Conservation (phyloP, 2,329 filamentous ascomycete genomes). For the Dothideomycetes sp. region DNA sequence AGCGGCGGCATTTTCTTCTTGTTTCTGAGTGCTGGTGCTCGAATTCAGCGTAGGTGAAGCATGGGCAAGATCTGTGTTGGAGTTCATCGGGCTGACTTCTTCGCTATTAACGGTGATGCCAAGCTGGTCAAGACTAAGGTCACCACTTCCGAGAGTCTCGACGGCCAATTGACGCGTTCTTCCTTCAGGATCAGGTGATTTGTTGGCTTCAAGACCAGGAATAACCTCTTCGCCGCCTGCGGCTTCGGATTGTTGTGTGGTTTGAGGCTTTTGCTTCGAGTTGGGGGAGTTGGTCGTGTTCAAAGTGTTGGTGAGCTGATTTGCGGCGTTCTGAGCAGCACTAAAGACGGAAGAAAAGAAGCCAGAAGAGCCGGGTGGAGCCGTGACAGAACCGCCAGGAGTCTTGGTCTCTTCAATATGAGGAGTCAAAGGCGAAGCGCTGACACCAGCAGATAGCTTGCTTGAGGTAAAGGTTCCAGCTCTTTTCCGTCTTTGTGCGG, state of each 20-base stretch:
- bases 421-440: slow-evolving; percentile 61
- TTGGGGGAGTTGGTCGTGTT: slow-evolving; percentile 50
- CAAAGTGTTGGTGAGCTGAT: slow-evolving; percentile 63
- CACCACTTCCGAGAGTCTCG: slow-evolving; percentile 79
- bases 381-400: slow-evolving; percentile 44
- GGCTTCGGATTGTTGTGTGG: slow-evolving; percentile 21
- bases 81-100: slow-evolving; percentile 47
- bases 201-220: slow-evolving; percentile 19
- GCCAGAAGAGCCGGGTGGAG: slow-evolving; percentile 42
- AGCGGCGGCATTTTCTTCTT: slow-evolving; percentile 50
- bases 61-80: slow-evolving; percentile 33
- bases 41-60: neutral
- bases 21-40: slow-evolving; percentile 29
- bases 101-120: slow-evolving; percentile 55
- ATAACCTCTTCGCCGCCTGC: slow-evolving; percentile 35
- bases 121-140: slow-evolving; percentile 80
- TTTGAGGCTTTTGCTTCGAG: slow-evolving; percentile 36
- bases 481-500: slow-evolving; percentile 12
- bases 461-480: slow-evolving; percentile 43
- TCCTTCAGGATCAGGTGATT: slow-evolving; percentile 32
- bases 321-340: slow-evolving; percentile 86
- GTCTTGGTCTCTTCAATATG: slow-evolving; percentile 62
- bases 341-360: slow-evolving; percentile 95
- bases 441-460: slow-evolving; percentile 72
- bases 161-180: slow-evolving; percentile 61